Base-by-base conservation (phyloP, 2,329 filamentous ascomycete genomes). In the Ceratocystis colombiana region DNA sequence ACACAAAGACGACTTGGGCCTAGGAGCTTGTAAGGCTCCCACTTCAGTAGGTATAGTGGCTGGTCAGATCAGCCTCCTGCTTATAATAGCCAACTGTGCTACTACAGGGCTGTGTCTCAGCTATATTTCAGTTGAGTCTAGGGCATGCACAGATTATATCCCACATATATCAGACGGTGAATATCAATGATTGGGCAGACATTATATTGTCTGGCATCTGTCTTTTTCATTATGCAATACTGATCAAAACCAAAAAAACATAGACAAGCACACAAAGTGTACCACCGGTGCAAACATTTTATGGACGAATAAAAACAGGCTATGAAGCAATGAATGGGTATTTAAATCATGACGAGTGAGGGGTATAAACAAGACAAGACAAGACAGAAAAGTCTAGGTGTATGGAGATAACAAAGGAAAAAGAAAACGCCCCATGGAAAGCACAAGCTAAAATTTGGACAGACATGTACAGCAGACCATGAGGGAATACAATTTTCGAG, bases 281-380 rank as follows among this genome's bases (percentile, higher is more conserved):
- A 57, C 53, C 53, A 28, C 53, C 20, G n/a, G 17, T 57, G 30
- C 25, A 57, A 30, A 22, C 17, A 22, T 10, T 3, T 17, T 28
- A 22, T 57, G 53, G 22, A 17, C 10, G 25, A 57, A 30, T 28
- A 5, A 28, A 15, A 57, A 57, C 53, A 28, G 25, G 53, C 53
- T 57, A 28, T 57, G 53, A 12, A 41, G 10, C 37, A 41, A 50
- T 50, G 46, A 50, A 28, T 15, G 53, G 53, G 53, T 57, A 57
- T 57, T 57, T 22, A 33, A 57, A 33, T 57, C 53, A 57, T 30
- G 53, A 57, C 25, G 22, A 12, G 22, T 28, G 22, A 30, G 53
- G 53, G 53, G 53, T 57, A 57, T 57, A 28, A 28, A 57, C 53
- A 57, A 57, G 50, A 55, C 50, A 55, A 55, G 50, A 55, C 50